A percentile compares a stretch with the other conserved stretches of the same genome.
These are phyloP conservation scores for Fagus sylvatica DNA, from an alignment of 306 rosid genomes.

Conservation along the genomic window DNA sequence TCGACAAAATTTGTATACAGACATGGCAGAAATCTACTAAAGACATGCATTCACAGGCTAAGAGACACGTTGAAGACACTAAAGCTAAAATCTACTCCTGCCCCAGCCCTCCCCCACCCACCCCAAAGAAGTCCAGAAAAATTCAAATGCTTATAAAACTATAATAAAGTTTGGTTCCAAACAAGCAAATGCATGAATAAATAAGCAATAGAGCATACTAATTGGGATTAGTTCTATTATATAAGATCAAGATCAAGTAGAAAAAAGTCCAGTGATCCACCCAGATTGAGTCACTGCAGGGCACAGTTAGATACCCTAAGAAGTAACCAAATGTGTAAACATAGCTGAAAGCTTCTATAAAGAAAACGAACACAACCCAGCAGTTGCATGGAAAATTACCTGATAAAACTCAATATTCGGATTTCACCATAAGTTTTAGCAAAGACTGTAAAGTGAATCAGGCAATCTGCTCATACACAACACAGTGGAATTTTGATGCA, in stretches of 20 bases:
- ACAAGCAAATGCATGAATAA: neutral
- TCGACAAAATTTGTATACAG: neutral
- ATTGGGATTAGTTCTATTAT: neutral
- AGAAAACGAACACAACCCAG: constrained; percentile 35
- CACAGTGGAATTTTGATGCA: constrained; percentile 52
- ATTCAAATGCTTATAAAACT: neutral
- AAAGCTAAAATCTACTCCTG: constrained; percentile 6
- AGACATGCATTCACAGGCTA: neutral
- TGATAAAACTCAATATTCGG: constrained; percentile 53
- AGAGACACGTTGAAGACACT: neutral
- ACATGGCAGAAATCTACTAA: neutral
- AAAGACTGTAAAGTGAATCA: constrained; percentile 51
- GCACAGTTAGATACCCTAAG: neutral
- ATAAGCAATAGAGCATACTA: neutral
- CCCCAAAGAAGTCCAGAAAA: neutral
- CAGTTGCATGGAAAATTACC: constrained; percentile 66
- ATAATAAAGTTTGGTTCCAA: neutral
- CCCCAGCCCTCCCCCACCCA: constrained; percentile 7
- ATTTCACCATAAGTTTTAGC: constrained; percentile 60
- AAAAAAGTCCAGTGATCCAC: constrained; percentile 6
- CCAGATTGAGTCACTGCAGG: neutral
- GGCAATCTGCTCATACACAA: constrained; percentile 65
- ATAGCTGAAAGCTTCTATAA: constrained; percentile 28
- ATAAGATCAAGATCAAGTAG: constrained; percentile 2
- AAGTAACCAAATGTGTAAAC: constrained; percentile 17